phyloP scores from a whole-genome alignment of 331 rosid species.

The Acacia pycnantha region DNA sequence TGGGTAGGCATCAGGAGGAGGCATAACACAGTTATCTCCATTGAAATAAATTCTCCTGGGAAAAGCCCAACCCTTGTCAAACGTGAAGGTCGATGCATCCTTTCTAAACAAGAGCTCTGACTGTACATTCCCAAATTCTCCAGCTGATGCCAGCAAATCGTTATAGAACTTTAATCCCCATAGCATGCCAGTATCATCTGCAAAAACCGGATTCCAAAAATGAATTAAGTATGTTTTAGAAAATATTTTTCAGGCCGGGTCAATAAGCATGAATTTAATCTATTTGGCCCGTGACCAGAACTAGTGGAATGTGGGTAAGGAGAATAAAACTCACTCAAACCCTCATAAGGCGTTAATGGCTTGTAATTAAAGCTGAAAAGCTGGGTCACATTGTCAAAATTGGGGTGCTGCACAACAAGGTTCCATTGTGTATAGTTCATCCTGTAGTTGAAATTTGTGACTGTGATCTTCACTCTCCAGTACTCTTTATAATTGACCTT shows the following conservation, averaged over 20 bases:
- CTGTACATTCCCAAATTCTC: constrained; percentile 66
- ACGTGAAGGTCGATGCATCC: constrained; percentile 56
- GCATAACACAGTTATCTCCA: constrained; percentile 79
- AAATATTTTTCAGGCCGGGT: not conserved
- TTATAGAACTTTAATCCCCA: constrained; percentile 72
- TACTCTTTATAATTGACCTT: constrained; percentile 74
- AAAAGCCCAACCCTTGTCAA: constrained; percentile 79
- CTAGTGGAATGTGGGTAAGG: not conserved
- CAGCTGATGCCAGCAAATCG: constrained; percentile 62
- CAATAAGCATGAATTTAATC: not conserved
- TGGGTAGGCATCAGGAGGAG: constrained; percentile 77
- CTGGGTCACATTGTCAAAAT: constrained; percentile 63
- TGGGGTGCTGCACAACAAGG: constrained; percentile 73
- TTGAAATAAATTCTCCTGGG: constrained; percentile 75
- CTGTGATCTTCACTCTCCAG: constrained; percentile 71
- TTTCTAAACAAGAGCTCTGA: constrained; percentile 68
- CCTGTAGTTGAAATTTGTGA: constrained; percentile 75
- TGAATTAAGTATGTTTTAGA: not conserved
- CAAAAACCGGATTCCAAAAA: constrained; percentile 27
- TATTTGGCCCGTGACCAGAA: not conserved
- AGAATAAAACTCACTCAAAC: constrained; percentile 53
- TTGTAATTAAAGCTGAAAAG: constrained; percentile 68
- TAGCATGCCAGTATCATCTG: constrained; percentile 78
- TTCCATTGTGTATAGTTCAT: constrained; percentile 72
- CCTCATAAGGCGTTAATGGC: constrained; percentile 63